These are phyloP conservation scores for Daldinia caldariorum DNA, from an alignment of 495 filamentous ascomycete species.

Conservation along the genomic window DNA sequence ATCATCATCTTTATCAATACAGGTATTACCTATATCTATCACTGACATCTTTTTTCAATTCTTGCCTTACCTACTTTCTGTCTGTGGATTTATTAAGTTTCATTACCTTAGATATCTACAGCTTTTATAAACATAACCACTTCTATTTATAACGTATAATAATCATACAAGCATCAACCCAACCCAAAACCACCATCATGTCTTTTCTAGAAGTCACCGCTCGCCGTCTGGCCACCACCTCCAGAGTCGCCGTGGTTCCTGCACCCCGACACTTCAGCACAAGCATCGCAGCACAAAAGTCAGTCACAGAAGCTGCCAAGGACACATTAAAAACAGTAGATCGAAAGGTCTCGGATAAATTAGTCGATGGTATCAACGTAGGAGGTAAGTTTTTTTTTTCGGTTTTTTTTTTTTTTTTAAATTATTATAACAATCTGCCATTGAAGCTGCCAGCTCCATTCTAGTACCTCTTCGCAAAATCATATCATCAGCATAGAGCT, in stretches of 20 bases:
- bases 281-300: conserved; percentile 53
- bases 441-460: no score
- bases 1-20: conserved; percentile 13
- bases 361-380: conserved; percentile 65
- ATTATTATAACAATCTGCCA: no score
- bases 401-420: no score
- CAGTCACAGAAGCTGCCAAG: conserved; percentile 59
- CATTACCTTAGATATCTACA: no score
- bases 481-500: not conserved
- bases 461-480: no score
- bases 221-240: conserved; percentile 52
- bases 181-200: conserved; percentile 50
- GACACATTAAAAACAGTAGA: conserved; percentile 61
- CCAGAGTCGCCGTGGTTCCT: conserved; percentile 45
- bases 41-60: not conserved
- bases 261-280: conserved; percentile 57
- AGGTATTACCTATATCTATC: no score
- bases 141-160: no score
- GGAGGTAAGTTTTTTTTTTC: conserved; percentile 56
- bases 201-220: conserved; percentile 57
- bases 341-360: conserved; percentile 62
- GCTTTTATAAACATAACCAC: no score
- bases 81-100: no score
- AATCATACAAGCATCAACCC: no score
- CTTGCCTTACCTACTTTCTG: not conserved